Conservation (phyloP, 805 yeast genomes). For the Debaryomyces maramus region DNA sequence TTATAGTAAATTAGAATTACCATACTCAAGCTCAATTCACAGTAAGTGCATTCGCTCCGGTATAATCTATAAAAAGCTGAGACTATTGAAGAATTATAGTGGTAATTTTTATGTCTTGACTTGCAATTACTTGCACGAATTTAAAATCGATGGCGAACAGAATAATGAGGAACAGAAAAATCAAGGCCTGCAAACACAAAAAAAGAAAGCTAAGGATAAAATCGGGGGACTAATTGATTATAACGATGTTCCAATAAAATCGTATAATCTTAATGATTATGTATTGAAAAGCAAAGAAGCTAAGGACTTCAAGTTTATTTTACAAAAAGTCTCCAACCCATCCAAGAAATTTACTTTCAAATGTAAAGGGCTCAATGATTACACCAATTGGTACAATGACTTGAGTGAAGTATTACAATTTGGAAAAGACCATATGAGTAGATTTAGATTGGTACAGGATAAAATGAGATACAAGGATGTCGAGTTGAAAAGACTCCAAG, state of each 20-base stretch:
- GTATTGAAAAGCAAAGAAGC: conserved; percentile 33
- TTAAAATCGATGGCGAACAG: conserved; percentile 23
- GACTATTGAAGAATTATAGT: conserved; percentile 40
- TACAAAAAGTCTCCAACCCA: conserved; percentile 27
- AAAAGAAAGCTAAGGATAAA: conserved; percentile 27
- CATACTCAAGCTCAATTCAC: conserved; percentile 39
- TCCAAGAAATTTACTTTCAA: conserved; percentile 41
- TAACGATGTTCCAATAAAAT: conserved; percentile 39
- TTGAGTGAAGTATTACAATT: conserved; percentile 52
- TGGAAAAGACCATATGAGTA: conserved; percentile 43
- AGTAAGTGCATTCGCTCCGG: conserved; percentile 43
- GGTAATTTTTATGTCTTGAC: conserved; percentile 39
- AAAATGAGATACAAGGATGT: conserved; percentile 30
- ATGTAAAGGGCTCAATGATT: conserved; percentile 45
- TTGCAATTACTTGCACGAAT: conserved; percentile 45
- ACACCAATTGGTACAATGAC: conserved; percentile 55
- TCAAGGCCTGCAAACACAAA: conserved; percentile 8
- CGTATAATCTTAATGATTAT: conserved; percentile 43
- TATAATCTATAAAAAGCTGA: conserved; percentile 39
- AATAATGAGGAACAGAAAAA: conserved; percentile 6
- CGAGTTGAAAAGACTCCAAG: background rate
- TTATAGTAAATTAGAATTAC: conserved; percentile 35
- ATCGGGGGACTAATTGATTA: conserved; percentile 42
- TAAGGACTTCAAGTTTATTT: conserved; percentile 32
- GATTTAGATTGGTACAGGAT: conserved; percentile 49